Evolutionary conservation across 192 early-diverging fungal genomes (phyloP), one percentile per base, ranked within the genome.

Genomic region (Paraglomus brasilianum): DNA sequence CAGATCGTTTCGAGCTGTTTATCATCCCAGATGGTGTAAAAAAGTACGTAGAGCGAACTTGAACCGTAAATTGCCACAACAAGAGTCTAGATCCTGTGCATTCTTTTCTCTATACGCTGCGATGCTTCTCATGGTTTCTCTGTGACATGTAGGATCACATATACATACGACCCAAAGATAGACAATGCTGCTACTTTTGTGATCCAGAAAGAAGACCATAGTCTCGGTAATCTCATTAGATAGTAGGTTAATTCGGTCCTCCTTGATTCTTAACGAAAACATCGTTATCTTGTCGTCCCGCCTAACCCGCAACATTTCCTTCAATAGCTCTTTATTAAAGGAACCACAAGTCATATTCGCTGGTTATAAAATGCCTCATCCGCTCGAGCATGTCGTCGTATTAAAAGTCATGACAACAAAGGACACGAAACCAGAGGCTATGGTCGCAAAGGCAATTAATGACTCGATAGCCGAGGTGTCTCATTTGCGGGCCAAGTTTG

Each of bases 321-420:
- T 59, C 40, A 14, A 8, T 74, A 93, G 91, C 71, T 86, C 92
- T 79, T 80, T 99, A 9, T 81, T 98, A 11, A 88, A 93, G 70
- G 90, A 99, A 78, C 87, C 89, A 5, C 91, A 91, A 68, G 97
- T 99, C 1, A 77, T 95, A 21, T 99, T 98, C 81, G 91, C 94
- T 6, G 97, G 95, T 51, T 99, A 99, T 85, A 92, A 94, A 67
- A 78, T 92, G 57, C 95, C 97, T 7, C 97, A 99, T 75, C 97
- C 97, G 43, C 81, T 99, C 4, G 95, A 98, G 69, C 92, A 96
- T 78, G 85, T 89, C 49, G 88, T 97, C 59, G 77, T 93, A 36
- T 74, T 99, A 45, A 97, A 95, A 72, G 84, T 98, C 22, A 96
- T 97, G 71, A 99, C 97, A 1, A 92, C 91, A 0, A 77, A 88